Evolutionary conservation across 2,329 filamentous ascomycete species (phyloP).

Genomic region (Sclerotinia borealis): DNA sequence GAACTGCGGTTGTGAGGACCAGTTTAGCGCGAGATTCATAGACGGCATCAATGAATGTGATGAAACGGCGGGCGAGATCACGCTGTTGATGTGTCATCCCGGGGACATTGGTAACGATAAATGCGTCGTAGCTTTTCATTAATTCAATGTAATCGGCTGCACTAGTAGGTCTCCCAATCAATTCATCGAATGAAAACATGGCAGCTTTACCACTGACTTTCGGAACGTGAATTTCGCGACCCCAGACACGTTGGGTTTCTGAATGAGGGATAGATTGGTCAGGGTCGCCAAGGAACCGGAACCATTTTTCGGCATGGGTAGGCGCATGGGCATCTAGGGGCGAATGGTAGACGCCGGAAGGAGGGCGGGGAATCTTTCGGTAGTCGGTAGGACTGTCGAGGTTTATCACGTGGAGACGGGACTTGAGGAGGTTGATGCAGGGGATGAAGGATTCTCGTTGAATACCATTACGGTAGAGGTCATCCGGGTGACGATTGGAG

Average conservation of each 20-base stretch:
- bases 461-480: conserved; percentile 96
- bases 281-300: conserved; percentile 84
- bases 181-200: conserved; percentile 86
- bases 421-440: conserved; percentile 87
- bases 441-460: conserved; percentile 93
- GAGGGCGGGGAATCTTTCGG: conserved; percentile 88
- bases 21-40: conserved; percentile 93
- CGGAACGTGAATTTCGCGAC: conserved; percentile 81
- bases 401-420: conserved; percentile 80
- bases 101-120: conserved; percentile 85
- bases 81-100: conserved; percentile 83
- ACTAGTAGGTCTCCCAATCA: conserved; percentile 82
- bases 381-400: conserved; percentile 95
- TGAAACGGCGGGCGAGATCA: conserved; percentile 86
- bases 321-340: conserved; percentile 72
- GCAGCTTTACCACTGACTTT: conserved; percentile 81
- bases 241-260: conserved; percentile 84
- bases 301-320: conserved; percentile 89
- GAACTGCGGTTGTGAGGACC: conserved; percentile 83
- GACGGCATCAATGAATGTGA: conserved; percentile 94
- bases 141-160: conserved; percentile 95
- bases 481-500: conserved; percentile 91
- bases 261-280: conserved; percentile 60
- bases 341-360: conserved; percentile 89
- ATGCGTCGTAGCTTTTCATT: conserved; percentile 82